phyloP scores from a whole-genome alignment of 1,284 basidiomycete genomes.

The Ustilago vetiveriae region DNA sequence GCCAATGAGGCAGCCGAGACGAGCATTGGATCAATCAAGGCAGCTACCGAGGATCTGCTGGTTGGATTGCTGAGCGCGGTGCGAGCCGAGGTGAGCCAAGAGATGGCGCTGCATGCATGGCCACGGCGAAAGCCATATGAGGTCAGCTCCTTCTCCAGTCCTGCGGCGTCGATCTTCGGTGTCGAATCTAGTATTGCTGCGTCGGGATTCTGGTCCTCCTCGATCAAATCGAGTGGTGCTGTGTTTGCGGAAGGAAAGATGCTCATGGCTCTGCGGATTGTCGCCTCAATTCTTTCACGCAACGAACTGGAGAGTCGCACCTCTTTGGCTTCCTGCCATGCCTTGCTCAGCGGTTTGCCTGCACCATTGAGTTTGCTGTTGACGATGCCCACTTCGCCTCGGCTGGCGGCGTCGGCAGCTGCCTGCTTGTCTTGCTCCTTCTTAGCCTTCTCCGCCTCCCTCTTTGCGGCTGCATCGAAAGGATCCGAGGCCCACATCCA shows the following conservation, averaged over 20 bases:
- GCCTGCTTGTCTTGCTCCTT: constrained; percentile 44
- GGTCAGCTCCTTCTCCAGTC: constrained; percentile 53
- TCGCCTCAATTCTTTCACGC: constrained; percentile 82
- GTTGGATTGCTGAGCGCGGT: constrained; percentile 27
- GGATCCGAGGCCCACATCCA: constrained; percentile 66
- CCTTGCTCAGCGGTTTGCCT: constrained; percentile 67
- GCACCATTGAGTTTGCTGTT: constrained; percentile 39
- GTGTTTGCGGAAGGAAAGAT: constrained; percentile 46
- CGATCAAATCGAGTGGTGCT: constrained; percentile 37
- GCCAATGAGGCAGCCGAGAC: constrained; percentile 55
- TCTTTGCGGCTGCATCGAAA: constrained; percentile 60
- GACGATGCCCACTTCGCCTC: constrained; percentile 30
- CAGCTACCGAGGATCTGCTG: constrained; percentile 8
- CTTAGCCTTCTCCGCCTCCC: constrained; percentile 56
- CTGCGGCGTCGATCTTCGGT: constrained; percentile 29
- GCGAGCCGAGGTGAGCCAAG: constrained; percentile 56
- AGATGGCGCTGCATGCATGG: constrained; percentile 54
- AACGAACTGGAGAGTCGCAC: constrained; percentile 83
- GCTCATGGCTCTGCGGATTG: constrained; percentile 77
- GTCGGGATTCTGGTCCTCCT: constrained; percentile 25
- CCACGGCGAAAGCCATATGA: constrained; percentile 63
- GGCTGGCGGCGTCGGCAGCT: constrained; percentile 31
- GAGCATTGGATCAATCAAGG: constrained; percentile 47
- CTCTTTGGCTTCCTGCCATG: constrained; percentile 78
- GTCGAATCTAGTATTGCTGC: background rate